Percentiles rank a stretch among this genome's conserved stretches.
These are phyloP conservation scores for Beverwykella pulmonaria DNA, from an alignment of 495 filamentous ascomycete genomes.

Conservation along the genomic window DNA sequence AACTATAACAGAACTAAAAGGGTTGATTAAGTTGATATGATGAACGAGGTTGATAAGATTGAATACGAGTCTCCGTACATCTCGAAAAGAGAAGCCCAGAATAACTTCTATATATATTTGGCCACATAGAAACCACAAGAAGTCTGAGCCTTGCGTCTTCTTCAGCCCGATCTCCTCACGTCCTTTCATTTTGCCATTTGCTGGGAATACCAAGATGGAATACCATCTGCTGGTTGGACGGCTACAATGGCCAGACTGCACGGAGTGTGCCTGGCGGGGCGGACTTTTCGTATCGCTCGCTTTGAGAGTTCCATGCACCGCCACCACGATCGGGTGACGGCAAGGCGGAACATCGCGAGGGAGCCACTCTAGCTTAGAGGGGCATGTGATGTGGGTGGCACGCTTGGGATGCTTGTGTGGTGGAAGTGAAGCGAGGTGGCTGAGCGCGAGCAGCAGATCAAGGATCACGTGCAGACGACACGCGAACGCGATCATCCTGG, in stretches of 20 bases:
- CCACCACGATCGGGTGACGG: constrained; percentile 6
- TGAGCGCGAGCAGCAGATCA: neutral
- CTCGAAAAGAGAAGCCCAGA: no score
- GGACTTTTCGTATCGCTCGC: constrained; percentile 18
- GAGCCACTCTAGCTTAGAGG: neutral
- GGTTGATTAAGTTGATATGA: no score
- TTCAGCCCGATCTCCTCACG: neutral
- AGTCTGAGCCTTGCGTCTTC: neutral
- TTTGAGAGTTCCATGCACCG: constrained; percentile 26
- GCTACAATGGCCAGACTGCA: neutral
- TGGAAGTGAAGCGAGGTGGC: neutral
- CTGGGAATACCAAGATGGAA: neutral
- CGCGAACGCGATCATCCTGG: neutral
- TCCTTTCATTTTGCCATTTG: neutral
- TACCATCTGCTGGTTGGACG: constrained; percentile 4
- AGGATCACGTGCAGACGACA: neutral
- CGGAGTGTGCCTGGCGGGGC: constrained; percentile 18
- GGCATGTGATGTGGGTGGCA: neutral
- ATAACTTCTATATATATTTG: neutral
- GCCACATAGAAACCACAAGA: neutral
- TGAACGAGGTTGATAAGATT: neutral
- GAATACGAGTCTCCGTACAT: no score
- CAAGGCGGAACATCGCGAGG: neutral
- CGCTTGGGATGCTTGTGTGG: neutral
- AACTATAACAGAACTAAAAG: no score